Conservation (phyloP, 305 asterid genomes). For the Striga hermonthica region DNA sequence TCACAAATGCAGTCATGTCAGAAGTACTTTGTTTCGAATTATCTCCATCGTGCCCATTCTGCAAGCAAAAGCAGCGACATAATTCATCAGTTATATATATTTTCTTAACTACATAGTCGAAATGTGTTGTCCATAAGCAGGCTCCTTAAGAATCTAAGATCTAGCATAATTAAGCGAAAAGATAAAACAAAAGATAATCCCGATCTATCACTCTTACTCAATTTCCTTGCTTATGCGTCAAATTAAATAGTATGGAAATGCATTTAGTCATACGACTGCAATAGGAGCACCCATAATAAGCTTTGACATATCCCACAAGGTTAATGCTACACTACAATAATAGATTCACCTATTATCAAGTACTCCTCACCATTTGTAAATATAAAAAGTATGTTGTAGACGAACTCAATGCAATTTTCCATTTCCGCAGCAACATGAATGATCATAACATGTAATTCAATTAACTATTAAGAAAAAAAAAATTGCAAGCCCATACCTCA, state of each 20-base stretch:
- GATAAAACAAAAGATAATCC: too few species aligned
- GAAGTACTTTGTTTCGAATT: conserved; percentile 69
- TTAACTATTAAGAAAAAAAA: neutral
- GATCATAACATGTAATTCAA: neutral
- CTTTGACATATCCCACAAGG: neutral
- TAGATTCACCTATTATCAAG: conserved; percentile 17
- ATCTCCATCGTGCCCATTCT: conserved; percentile 85
- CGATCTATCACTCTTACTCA: neutral
- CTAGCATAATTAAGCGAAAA: neutral
- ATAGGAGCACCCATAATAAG: neutral
- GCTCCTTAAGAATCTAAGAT: too few species aligned
- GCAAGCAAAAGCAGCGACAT: conserved; percentile 33
- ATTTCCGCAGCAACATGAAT: neutral
- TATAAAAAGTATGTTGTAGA: neutral
- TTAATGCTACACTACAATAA: neutral
- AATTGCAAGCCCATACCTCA: neutral
- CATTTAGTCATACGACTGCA: neutral
- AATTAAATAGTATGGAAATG: conserved; percentile 5
- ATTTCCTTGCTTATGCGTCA: conserved; percentile 8
- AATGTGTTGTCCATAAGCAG: neutral
- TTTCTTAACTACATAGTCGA: too few species aligned
- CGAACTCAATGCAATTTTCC: neutral
- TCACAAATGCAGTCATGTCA: conserved; percentile 88
- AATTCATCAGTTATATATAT: too few species aligned
- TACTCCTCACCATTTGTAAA: conserved; percentile 3